Percentiles rank a stretch among this genome's conserved stretches.
Conservation (phyloP, 2,329 filamentous ascomycete species). For the Cephalotrichum gorgonifer region DNA sequence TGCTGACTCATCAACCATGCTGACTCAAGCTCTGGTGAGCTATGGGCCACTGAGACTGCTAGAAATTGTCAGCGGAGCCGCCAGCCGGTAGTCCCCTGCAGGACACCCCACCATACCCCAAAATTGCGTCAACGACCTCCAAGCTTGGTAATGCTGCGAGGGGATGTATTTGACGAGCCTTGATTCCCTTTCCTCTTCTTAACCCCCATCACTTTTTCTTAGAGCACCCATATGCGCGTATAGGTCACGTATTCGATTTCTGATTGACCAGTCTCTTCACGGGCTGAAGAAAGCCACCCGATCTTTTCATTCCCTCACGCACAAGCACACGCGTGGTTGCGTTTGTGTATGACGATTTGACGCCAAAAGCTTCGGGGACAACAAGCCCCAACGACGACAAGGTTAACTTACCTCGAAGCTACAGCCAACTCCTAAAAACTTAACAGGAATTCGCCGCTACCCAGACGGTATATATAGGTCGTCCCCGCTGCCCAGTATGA, state of each 20-base stretch:
- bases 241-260: too few relatives aligned
- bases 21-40: not conserved
- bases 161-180: not conserved
- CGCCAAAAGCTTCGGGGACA: too few relatives aligned
- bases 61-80: not conserved
- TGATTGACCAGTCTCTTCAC: too few relatives aligned
- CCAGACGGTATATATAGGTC: not conserved
- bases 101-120: not conserved
- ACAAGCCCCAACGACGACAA: not conserved
- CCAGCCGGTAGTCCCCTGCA: not conserved
- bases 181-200: too few relatives aligned
- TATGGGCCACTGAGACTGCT: not conserved
- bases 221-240: too few relatives aligned
- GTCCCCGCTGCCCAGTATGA: not conserved
- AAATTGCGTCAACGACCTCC: conserved; percentile 3
- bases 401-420: not conserved
- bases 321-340: too few relatives aligned
- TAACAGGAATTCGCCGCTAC: not conserved
- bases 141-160: not conserved
- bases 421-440: not conserved
- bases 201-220: too few relatives aligned
- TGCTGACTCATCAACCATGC: too few relatives aligned
- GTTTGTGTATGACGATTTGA: too few relatives aligned
- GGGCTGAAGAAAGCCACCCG: too few relatives aligned
- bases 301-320: too few relatives aligned